A percentile compares a stretch with the other conserved stretches of the same genome.
Conservation (phyloP, 805 yeast genomes). For the Candida nanaspora region DNA sequence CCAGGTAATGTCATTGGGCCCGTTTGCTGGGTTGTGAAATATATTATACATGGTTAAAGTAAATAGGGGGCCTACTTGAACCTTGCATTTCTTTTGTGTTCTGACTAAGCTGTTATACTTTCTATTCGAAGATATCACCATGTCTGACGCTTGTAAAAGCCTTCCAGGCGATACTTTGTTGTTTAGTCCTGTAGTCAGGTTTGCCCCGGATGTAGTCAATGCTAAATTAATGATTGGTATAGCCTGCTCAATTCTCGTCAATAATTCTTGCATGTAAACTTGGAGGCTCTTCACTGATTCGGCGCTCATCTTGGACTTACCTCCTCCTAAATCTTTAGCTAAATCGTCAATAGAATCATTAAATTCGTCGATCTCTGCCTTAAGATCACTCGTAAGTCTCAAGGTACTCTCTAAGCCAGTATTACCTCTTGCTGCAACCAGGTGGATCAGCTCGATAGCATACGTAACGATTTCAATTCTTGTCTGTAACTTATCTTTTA, state of each 20-base stretch:
- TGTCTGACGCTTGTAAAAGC: constrained; percentile 53
- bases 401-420: constrained; percentile 49
- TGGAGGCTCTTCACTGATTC: constrained; percentile 40
- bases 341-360: constrained; percentile 40
- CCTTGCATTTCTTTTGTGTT: neutral
- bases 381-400: constrained; percentile 46
- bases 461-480: constrained; percentile 55
- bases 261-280: constrained; percentile 37
- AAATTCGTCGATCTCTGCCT: constrained; percentile 50
- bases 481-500: constrained; percentile 40
- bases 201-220: constrained; percentile 62
- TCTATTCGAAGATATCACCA: constrained; percentile 32
- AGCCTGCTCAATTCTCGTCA: constrained; percentile 53
- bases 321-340: constrained; percentile 20
- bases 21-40: constrained; percentile 48
- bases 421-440: constrained; percentile 57
- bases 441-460: constrained; percentile 60
- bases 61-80: constrained; percentile 55
- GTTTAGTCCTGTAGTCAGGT: constrained; percentile 41
- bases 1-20: constrained; percentile 50
- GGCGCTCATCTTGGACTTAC: constrained; percentile 3
- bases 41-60: constrained; percentile 51
- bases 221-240: constrained; percentile 64
- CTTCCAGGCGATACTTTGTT: constrained; percentile 53
- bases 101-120: constrained; percentile 6